phyloP scores from a whole-genome alignment of 2,329 filamentous ascomycete species.

The Calonectria fujianensis region DNA sequence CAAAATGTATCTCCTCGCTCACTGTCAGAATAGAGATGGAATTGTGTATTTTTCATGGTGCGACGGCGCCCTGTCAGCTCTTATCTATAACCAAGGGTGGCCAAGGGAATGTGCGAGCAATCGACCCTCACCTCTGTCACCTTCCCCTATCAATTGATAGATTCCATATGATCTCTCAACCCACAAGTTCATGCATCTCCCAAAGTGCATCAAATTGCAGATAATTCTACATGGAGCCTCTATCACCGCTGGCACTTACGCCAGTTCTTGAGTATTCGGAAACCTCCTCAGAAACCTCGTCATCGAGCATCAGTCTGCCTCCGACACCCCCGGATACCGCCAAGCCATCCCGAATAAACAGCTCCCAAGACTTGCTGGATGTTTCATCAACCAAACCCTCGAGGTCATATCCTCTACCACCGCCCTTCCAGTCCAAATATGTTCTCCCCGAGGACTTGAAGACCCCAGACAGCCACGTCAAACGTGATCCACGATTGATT shows the following conservation, averaged over 20 bases:
- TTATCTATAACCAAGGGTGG: conserved; percentile 29
- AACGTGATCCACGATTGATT: conserved; percentile 87
- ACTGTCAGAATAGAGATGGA: conserved; percentile 39
- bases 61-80: conserved; percentile 28
- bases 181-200: not conserved
- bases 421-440: conserved; percentile 74
- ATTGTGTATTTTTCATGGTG: conserved; percentile 26
- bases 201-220: conserved; percentile 25
- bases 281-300: conserved; percentile 20
- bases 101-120: conserved; percentile 36
- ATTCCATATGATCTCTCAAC: conserved; percentile 23
- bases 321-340: conserved; percentile 64
- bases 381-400: conserved; percentile 35
- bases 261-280: conserved; percentile 41
- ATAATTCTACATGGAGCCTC: conserved; percentile 46
- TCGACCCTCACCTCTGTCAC: conserved; percentile 40
- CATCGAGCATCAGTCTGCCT: conserved; percentile 54
- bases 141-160: conserved; percentile 5
- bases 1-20: conserved; percentile 58
- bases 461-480: conserved; percentile 89
- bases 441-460: conserved; percentile 85
- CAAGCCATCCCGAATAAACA: conserved; percentile 61
- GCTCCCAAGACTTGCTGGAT: conserved; percentile 52
- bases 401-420: conserved; percentile 79
- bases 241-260: conserved; percentile 42